phyloP scores from a whole-genome alignment of 2,329 filamentous ascomycete genomes.

The Knufia fluminis region DNA sequence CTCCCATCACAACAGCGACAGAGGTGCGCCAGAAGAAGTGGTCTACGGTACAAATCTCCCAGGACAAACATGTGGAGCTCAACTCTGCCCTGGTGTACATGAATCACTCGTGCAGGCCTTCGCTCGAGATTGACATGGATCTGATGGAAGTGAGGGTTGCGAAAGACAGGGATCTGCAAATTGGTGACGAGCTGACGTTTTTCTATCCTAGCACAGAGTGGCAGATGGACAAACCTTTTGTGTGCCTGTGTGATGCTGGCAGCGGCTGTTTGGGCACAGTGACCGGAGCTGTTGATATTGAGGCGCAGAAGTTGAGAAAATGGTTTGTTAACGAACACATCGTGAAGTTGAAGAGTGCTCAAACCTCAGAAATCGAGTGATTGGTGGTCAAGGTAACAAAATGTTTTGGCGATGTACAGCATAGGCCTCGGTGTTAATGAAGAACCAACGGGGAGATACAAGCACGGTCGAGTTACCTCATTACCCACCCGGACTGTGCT shows the following conservation, averaged over 20 bases:
- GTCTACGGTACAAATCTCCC: slow-evolving; percentile 37
- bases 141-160: slow-evolving; percentile 27
- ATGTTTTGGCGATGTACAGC: no score
- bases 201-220: slow-evolving; percentile 44
- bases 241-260: slow-evolving; percentile 34
- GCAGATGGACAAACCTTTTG: slow-evolving; percentile 40
- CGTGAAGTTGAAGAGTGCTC: slow-evolving; percentile 12
- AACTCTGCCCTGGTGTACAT: slow-evolving; percentile 49
- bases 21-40: slow-evolving; percentile 29
- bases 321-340: slow-evolving; percentile 40
- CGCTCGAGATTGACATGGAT: slow-evolving; percentile 44
- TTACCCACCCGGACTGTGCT: no score
- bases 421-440: no score
- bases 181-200: slow-evolving; percentile 37
- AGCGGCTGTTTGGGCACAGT: slow-evolving; percentile 32
- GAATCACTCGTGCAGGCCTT: slow-evolving; percentile 48
- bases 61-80: slow-evolving; percentile 45
- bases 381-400: slow-evolving; percentile 3
- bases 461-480: no score
- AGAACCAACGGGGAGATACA: no score
- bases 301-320: slow-evolving; percentile 25
- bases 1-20: slow-evolving; percentile 38
- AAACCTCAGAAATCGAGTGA: not conserved
- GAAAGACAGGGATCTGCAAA: slow-evolving; percentile 22
- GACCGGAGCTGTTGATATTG: slow-evolving; percentile 32